Percentiles rank a stretch among this genome's conserved stretches.
Evolutionary conservation across 495 filamentous ascomycete species (phyloP).

Genomic region (Penicillium cataractarum): DNA sequence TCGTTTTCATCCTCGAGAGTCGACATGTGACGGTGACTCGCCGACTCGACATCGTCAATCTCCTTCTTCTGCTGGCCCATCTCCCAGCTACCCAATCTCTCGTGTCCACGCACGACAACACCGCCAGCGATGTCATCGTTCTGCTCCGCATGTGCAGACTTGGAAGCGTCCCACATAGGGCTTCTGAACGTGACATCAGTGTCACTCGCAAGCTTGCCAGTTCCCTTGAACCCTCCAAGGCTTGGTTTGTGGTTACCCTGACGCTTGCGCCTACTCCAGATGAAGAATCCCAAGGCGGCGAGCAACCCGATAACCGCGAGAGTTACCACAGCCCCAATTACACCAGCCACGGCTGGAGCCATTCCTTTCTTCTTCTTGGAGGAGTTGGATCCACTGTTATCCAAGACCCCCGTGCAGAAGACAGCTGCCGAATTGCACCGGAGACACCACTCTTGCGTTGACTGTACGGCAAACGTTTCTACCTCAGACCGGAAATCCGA

Average conservation of each 20-base stretch:
- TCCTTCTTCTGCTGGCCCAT: conserved; percentile 39
- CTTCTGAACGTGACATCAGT: conserved; percentile 48
- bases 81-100: conserved; percentile 58
- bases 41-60: conserved; percentile 9
- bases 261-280: conserved; percentile 44
- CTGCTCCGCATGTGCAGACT: conserved; percentile 22
- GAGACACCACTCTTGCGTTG: conserved; percentile 68
- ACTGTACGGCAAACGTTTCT: conserved; percentile 60
- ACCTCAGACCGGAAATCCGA: conserved; percentile 63
- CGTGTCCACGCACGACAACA: conserved; percentile 40
- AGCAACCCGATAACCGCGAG: conserved; percentile 37
- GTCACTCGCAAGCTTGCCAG: conserved; percentile 52
- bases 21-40: conserved; percentile 9
- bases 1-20: conserved; percentile 20
- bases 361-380: conserved; percentile 23
- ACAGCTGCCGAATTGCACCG: conserved; percentile 65
- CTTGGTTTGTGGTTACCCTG: conserved; percentile 27
- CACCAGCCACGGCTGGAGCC: conserved; percentile 54
- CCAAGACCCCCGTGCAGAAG: conserved; percentile 56
- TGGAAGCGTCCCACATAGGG: conserved; percentile 30
- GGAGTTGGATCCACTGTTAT: background rate
- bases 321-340: conserved; percentile 54
- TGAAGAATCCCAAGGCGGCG: conserved; percentile 37
- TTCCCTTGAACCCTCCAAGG: conserved; percentile 53
- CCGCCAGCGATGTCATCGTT: conserved; percentile 21